phyloP scores from a whole-genome alignment of 257 asterid species.

The Rhazya stricta region DNA sequence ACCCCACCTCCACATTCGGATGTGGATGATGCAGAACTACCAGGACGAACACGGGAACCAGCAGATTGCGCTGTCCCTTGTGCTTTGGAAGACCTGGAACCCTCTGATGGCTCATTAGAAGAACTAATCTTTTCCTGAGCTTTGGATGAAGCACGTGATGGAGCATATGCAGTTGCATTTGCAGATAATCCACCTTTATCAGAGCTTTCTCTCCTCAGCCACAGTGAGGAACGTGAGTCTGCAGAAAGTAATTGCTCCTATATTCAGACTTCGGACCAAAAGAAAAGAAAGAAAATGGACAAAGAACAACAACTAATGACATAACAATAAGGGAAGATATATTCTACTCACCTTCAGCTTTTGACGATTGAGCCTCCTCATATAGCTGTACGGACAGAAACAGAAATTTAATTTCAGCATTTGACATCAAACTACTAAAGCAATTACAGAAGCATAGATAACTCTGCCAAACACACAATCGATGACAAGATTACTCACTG shows the following conservation, averaged over 20 bases:
- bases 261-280: not conserved
- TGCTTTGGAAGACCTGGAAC: slow-evolving; percentile 40
- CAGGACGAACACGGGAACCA: slow-evolving; percentile 39
- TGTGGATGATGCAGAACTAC: slow-evolving; percentile 65
- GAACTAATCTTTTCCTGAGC: slow-evolving; percentile 45
- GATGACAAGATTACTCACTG: slow-evolving; percentile 35
- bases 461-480: slow-evolving; percentile 20
- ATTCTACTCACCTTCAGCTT: slow-evolving; percentile 60
- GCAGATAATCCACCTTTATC: slow-evolving; percentile 52
- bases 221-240: slow-evolving; percentile 36
- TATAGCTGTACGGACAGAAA: slow-evolving; percentile 39
- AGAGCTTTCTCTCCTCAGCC: slow-evolving; percentile 37
- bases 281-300: not conserved
- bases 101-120: slow-evolving; percentile 39
- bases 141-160: slow-evolving; percentile 44
- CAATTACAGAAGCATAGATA: slow-evolving; percentile 3
- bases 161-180: slow-evolving; percentile 54
- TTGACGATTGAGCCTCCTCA: slow-evolving; percentile 38
- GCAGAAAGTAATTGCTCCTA: slow-evolving; percentile 16
- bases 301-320: not conserved
- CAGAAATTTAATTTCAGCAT: slow-evolving; percentile 9
- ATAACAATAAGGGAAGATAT: slow-evolving; percentile 14
- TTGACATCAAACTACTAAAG: slow-evolving; percentile 5
- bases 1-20: slow-evolving; percentile 65
- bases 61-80: slow-evolving; percentile 35